Percentiles rank a stretch among this genome's conserved stretches.
Conservation (phyloP, 345 rosid genomes). For the Geranium brycei region DNA sequence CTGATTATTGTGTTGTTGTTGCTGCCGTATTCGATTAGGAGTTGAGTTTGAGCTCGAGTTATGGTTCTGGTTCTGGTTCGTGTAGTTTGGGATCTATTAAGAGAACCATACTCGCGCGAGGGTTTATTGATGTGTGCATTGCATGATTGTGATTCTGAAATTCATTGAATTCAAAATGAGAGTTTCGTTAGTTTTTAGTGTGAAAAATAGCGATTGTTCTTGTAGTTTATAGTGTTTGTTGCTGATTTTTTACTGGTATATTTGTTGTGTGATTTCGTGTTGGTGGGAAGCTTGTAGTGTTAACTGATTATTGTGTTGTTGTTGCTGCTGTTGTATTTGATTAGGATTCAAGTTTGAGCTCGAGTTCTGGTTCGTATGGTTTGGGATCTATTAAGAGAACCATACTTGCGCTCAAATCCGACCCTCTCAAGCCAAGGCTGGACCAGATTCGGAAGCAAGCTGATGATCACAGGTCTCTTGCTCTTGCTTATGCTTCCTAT, state of each 20-base stretch:
- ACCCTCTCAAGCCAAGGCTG: conserved; percentile 77
- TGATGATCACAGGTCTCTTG: conserved; percentile 78
- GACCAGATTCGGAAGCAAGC: conserved; percentile 96
- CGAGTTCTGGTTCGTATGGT: conserved; percentile 23
- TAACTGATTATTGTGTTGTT: not conserved
- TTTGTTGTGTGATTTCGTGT: too few relatives aligned
- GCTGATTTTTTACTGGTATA: too few relatives aligned
- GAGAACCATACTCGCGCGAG: conserved; percentile 30
- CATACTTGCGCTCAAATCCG: conserved; percentile 65
- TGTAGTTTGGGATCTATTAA: conserved; percentile 43
- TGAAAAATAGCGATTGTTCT: too few relatives aligned
- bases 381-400: conserved; percentile 58
- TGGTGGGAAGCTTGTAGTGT: too few relatives aligned
- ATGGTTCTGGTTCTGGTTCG: conserved; percentile 16
- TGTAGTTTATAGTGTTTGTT: too few relatives aligned
- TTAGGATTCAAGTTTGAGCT: not conserved
- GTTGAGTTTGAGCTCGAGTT: conserved; percentile 7
- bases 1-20: not conserved
- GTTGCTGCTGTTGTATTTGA: not conserved
- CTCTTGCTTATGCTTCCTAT: conserved; percentile 73
- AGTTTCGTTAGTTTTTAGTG: too few relatives aligned
- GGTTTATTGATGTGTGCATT: too few relatives aligned
- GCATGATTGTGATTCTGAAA: too few relatives aligned
- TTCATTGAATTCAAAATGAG: too few relatives aligned
- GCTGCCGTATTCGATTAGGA: not conserved